Base-by-base conservation (phyloP, 2,329 filamentous ascomycete species). In the Polytolypa hystricis region DNA sequence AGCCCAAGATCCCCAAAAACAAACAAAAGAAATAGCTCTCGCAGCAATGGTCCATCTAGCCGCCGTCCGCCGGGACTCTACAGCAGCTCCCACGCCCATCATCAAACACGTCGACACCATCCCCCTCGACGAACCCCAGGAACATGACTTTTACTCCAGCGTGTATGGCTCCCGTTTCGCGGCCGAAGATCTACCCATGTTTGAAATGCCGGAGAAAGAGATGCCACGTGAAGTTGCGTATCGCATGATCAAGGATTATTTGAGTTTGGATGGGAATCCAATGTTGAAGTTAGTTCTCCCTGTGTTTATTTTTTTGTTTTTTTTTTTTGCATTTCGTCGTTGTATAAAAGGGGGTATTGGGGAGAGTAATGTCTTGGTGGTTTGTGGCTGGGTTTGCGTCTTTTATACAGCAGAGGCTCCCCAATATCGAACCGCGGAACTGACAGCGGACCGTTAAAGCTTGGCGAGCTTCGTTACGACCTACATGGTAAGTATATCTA, bases 211-310 rank as follows among this genome's bases (percentile, higher is more conserved):
- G 1, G 85, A 94, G 51, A 53, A 64, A 14, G 84, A 93, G 62
- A 94, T 95, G 87, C 89, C 89, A 30, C 78, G 75, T 49, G 83
- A 93, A 48, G 74, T 94, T 35, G 89, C 89, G n/a, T 94, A 95
- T 61, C 80, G 86, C 33, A 82, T 95, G 83, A 95, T 95, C 70
- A 89, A 85, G 68, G 89, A 95, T 58, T 84, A 94, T 55, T 69
- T 95, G 46, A 91, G 83, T 45, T 69, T 95, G 35, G 89, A 96
- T 56, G 86, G 86, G 38, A 93, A 89, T 50, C 85, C 86, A 6
- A 89, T 86, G 70, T 72, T 93, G 35, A 69, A 69, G 62, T 65
- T 51, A 35, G 55, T 47, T 23, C 5, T 27, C 12, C 5, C 12
- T 31, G 27, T 3, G 21, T 25, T 20, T 31, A 29, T 28, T 17